A percentile compares a stretch with the other conserved stretches of the same genome.
These are phyloP conservation scores for Lippia alba DNA, from an alignment of 305 asterid genomes.

Conservation along the genomic window DNA sequence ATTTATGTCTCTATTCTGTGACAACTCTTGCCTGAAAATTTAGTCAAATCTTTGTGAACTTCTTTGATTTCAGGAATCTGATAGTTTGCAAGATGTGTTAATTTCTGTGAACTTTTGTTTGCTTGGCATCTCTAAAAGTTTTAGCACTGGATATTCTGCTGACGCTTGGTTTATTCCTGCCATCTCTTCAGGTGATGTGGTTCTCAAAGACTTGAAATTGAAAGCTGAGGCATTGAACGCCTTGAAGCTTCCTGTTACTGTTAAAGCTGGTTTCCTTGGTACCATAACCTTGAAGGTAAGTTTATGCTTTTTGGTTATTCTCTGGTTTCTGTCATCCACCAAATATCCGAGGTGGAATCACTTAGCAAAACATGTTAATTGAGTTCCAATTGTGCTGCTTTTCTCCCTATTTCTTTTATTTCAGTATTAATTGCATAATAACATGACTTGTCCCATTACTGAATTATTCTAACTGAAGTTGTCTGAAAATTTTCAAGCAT, in stretches of 20 bases:
- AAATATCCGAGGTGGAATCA: conserved; percentile 11
- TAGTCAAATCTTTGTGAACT: background rate
- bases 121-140: conserved; percentile 22
- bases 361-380: conserved; percentile 19
- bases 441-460: conserved; percentile 8
- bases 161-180: conserved; percentile 26
- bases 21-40: conserved; percentile 7
- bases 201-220: conserved; percentile 88
- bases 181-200: conserved; percentile 80
- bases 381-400: background rate
- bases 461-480: conserved; percentile 8
- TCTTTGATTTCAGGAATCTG: conserved; percentile 2
- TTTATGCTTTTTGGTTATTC: conserved; percentile 20
- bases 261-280: conserved; percentile 95
- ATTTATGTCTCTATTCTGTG: background rate
- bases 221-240: conserved; percentile 97
- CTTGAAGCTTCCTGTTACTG: conserved; percentile 89
- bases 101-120: conserved; percentile 13
- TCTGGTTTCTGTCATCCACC: conserved; percentile 27
- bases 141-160: conserved; percentile 23
- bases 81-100: background rate
- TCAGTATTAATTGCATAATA: background rate
- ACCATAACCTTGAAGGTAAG: conserved; percentile 92
- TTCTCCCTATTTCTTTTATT: too few relatives aligned
- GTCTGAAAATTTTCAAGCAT: background rate